Percentiles rank a stretch among this genome's conserved stretches.
phyloP scores from a whole-genome alignment of 116 monocot genomes.

The Dioscorea cayenensis region DNA sequence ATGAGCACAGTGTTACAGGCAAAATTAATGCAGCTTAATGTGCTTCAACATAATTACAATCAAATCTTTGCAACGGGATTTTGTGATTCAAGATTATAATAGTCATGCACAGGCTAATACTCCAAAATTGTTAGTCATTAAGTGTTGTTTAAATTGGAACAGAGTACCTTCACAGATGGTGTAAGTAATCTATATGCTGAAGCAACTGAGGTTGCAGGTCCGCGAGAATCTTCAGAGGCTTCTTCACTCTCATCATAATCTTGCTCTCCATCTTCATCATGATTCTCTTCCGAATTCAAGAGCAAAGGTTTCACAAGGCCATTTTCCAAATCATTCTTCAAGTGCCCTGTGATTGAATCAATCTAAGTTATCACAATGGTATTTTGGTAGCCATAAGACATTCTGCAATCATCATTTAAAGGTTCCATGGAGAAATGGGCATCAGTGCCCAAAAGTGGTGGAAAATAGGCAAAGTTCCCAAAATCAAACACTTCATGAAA shows the following conservation, averaged over 20 bases:
- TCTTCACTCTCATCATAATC: conserved; percentile 68
- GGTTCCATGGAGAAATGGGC: too few relatives aligned
- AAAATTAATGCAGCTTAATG: too few relatives aligned
- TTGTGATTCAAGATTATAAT: too few relatives aligned
- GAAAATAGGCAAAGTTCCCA: too few relatives aligned
- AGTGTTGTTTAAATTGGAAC: not conserved
- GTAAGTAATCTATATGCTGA: conserved; percentile 92
- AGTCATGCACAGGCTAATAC: not conserved
- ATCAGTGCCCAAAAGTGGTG: too few relatives aligned
- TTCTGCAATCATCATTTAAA: too few relatives aligned
- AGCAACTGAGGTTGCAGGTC: conserved; percentile 60
- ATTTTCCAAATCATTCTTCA: conserved; percentile 33
- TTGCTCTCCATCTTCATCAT: conserved; percentile 43
- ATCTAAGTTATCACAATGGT: not conserved
- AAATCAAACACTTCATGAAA: too few relatives aligned
- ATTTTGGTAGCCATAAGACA: too few relatives aligned
- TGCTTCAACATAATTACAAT: too few relatives aligned
- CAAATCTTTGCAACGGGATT: too few relatives aligned
- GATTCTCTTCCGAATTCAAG: conserved; percentile 26
- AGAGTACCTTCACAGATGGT: conserved; percentile 79
- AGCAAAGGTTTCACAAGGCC: conserved; percentile 57
- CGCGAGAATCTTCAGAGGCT: conserved; percentile 50
- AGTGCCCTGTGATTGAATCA: conserved; percentile 10
- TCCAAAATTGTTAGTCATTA: not conserved
- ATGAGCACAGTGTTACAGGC: too few relatives aligned